Conservation (phyloP, 768 basidiomycete species). For the Suillus paluster region DNA sequence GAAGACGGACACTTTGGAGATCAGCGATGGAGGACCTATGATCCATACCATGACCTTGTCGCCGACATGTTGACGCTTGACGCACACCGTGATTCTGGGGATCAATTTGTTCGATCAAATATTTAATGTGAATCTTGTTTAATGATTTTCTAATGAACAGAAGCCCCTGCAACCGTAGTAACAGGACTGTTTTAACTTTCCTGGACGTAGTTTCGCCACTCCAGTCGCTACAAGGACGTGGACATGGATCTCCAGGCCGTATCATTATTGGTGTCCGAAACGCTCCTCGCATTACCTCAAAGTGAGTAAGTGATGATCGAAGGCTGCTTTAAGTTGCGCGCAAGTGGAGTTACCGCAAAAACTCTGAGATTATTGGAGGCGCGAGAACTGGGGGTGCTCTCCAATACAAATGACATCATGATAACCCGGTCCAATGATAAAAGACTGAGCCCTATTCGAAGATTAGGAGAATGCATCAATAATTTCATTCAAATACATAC, state of each 20-base stretch:
- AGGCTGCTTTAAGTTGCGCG: too few relatives aligned
- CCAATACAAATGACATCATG: constrained; percentile 24
- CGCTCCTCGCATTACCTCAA: neutral
- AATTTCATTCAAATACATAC: constrained; percentile 38
- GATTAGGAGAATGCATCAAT: neutral
- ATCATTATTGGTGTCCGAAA: neutral
- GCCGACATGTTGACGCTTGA: neutral
- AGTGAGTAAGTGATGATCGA: too few relatives aligned
- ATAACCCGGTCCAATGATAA: constrained; percentile 70
- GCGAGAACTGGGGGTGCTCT: neutral
- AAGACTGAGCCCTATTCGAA: constrained; percentile 60
- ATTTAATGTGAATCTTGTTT: neutral
- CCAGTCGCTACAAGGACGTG: neutral
- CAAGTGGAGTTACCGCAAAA: too few relatives aligned
- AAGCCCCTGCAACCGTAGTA: too few relatives aligned
- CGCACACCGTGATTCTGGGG: neutral
- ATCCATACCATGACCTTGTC: neutral
- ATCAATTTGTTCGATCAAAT: neutral
- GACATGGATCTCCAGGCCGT: neutral
- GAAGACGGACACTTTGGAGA: neutral
- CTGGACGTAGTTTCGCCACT: neutral
- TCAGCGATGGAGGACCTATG: neutral
- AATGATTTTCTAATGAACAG: neutral
- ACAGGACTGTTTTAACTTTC: neutral
- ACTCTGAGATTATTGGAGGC: too few relatives aligned